Evolutionary conservation across 768 basidiomycete genomes (phyloP).

Genomic region (Leccinellum albellum): DNA sequence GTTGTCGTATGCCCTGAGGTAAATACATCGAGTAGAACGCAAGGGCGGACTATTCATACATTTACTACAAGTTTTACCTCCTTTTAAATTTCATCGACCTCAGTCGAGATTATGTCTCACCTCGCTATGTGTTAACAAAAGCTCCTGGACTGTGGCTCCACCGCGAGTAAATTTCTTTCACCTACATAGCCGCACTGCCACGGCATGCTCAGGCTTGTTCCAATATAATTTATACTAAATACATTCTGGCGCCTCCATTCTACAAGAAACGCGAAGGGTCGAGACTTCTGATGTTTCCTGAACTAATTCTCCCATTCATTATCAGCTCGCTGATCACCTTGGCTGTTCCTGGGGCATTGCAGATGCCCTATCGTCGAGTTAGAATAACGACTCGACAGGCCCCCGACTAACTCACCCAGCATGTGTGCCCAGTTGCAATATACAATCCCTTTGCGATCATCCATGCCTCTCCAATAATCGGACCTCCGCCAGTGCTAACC

Average conservation of each 20-base stretch:
- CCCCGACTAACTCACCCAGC: constrained; percentile 55
- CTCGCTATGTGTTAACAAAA: neutral
- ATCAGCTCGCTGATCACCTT: constrained; percentile 67
- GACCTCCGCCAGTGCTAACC: constrained; percentile 52
- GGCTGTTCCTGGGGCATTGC: constrained; percentile 82
- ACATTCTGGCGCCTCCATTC: neutral
- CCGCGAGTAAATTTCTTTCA: neutral
- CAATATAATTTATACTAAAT: neutral
- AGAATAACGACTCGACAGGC: neutral
- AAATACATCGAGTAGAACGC: no score
- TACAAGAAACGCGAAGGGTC: constrained; percentile 39
- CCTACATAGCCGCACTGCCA: neutral
- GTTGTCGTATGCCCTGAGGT: no score
- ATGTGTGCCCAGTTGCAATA: constrained; percentile 76
- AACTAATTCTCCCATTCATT: constrained; percentile 59
- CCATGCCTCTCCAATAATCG: constrained; percentile 65
- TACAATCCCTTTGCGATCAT: constrained; percentile 58
- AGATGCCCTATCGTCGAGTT: constrained; percentile 53
- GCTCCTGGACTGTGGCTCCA: neutral
- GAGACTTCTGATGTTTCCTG: constrained; percentile 50
- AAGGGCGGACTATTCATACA: no score
- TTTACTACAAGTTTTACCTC: neutral
- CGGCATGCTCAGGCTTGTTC: neutral
- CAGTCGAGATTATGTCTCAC: neutral
- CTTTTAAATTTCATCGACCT: neutral